Conservation (phyloP, 2,329 filamentous ascomycete species). For the Colletotrichum plurivorum region DNA sequence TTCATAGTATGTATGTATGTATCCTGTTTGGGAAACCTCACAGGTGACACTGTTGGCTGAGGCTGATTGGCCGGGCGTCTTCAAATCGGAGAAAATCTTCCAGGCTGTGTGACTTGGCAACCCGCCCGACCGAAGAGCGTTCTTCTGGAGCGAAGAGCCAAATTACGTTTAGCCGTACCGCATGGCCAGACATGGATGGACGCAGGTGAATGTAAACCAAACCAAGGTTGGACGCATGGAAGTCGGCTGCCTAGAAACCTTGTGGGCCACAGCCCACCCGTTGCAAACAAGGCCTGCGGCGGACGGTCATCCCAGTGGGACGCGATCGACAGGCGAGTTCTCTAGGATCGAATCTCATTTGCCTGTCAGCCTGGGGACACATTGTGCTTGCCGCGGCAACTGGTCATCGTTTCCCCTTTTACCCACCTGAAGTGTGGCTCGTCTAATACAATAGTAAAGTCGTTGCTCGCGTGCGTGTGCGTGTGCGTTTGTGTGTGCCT, state of each 20-base stretch:
- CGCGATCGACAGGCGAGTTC: not conserved
- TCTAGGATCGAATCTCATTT: not conserved
- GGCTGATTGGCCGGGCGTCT: not conserved
- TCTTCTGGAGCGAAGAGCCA: not conserved
- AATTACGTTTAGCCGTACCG: slow-evolving; percentile 4
- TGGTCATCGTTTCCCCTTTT: not conserved
- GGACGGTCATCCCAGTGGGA: not conserved
- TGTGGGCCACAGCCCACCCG: not conserved
- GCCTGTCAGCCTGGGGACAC: not conserved
- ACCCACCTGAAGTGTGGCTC: not conserved
- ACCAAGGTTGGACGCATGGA: not conserved
- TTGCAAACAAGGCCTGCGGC: not conserved
- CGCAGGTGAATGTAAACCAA: not conserved
- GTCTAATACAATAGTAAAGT: not conserved
- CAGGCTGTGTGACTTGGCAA: slow-evolving; percentile 5
- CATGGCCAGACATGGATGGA: slow-evolving; percentile 10
- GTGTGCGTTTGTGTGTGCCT: not conserved
- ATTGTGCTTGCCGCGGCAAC: not conserved
- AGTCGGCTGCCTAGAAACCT: slow-evolving; percentile 1
- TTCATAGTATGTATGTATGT: too few species aligned
- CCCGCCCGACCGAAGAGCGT: not conserved
- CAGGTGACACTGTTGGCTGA: not conserved
- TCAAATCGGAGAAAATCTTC: not conserved
- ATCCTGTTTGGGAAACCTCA: not conserved
- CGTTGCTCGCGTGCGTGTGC: not conserved